phyloP scores from a whole-genome alignment of 2,329 filamentous ascomycete species.

The Alternaria sp. region DNA sequence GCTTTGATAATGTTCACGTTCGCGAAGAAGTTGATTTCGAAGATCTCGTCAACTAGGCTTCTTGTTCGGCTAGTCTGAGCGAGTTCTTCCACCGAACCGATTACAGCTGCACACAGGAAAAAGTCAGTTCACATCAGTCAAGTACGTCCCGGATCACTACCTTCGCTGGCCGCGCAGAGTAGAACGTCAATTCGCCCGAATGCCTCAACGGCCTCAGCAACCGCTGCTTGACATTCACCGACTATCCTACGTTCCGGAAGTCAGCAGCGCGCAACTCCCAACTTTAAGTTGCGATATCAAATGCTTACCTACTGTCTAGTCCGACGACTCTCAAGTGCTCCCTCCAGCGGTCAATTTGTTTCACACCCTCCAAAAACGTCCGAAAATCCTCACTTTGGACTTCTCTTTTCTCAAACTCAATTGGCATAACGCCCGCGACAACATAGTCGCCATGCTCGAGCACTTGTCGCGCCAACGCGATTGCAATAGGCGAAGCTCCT shows the following conservation, averaged over 20 bases:
- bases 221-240: constrained; percentile 80
- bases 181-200: constrained; percentile 92
- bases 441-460: constrained; percentile 93
- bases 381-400: constrained; percentile 79
- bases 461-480: constrained; percentile 80
- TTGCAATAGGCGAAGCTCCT: constrained; percentile 82
- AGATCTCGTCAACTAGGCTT: constrained; percentile 86
- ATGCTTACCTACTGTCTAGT: constrained; percentile 62
- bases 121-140: background rate
- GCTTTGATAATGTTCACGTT: constrained; percentile 97
- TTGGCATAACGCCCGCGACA: constrained; percentile 80
- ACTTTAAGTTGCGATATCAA: constrained; percentile 15
- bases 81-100: constrained; percentile 91
- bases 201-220: constrained; percentile 83
- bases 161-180: constrained; percentile 87
- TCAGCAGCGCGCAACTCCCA: constrained; percentile 6
- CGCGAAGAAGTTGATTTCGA: constrained; percentile 93
- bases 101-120: constrained; percentile 66
- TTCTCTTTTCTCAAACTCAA: constrained; percentile 76
- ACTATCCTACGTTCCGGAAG: constrained; percentile 58
- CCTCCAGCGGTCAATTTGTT: constrained; percentile 79
- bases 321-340: constrained; percentile 73
- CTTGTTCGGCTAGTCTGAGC: constrained; percentile 75
- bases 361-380: constrained; percentile 74
- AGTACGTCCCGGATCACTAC: constrained; percentile 54